These are phyloP conservation scores for Endocladia muricata DNA, from an alignment of 31 red algal genomes.

Conservation along the genomic window DNA sequence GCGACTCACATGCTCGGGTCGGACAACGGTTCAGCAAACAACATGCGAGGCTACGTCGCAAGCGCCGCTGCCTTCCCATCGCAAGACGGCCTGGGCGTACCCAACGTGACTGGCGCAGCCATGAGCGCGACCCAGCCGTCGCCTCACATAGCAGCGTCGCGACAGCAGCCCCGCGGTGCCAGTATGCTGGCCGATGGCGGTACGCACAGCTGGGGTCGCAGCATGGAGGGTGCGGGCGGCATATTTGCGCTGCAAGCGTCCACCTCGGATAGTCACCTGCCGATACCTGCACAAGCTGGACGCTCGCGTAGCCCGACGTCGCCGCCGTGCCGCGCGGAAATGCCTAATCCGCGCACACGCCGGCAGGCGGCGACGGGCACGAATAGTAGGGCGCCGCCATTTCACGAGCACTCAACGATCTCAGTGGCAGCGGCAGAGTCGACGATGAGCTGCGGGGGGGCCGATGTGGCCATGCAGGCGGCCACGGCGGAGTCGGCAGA, in stretches of 20 bases:
- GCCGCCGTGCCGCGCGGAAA: too few species aligned
- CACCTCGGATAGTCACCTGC: conserved; percentile 71
- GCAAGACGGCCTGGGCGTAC: too few species aligned
- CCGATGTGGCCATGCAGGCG: conserved; percentile 58
- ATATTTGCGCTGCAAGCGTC: conserved; percentile 71
- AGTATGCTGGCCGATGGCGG: conserved; percentile 42
- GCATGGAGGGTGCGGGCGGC: conserved; percentile 74
- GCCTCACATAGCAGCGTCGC: not conserved
- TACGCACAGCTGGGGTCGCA: conserved; percentile 67
- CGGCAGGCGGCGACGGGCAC: conserved; percentile 13
- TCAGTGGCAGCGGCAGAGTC: conserved; percentile 70
- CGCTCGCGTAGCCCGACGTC: conserved; percentile 57
- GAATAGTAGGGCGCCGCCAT: conserved; percentile 7
- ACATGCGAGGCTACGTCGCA: not conserved
- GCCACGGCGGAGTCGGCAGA: conserved; percentile 65
- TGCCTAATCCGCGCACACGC: conserved; percentile 3
- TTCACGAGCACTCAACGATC: conserved; percentile 68
- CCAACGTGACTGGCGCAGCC: not conserved
- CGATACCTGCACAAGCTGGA: conserved; percentile 33
- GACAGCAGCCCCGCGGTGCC: conserved; percentile 1
- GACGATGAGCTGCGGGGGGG: conserved; percentile 67
- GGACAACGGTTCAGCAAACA: too few species aligned
- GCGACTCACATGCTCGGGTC: too few species aligned
- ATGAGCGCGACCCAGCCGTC: conserved; percentile 1
- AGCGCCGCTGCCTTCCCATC: not conserved